phyloP scores from a whole-genome alignment of 768 basidiomycete genomes.

The Lentinula edodes region DNA sequence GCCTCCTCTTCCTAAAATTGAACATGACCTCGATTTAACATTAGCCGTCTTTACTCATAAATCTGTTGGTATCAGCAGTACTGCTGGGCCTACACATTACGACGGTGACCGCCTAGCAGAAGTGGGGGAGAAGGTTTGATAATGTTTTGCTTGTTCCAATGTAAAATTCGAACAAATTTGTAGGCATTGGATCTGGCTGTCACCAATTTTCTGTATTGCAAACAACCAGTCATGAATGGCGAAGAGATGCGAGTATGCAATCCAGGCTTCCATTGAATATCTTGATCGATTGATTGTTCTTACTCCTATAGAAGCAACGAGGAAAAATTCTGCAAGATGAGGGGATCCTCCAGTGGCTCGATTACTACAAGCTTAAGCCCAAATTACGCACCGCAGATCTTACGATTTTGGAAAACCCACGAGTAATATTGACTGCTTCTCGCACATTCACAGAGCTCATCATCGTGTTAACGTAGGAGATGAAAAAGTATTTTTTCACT shows the following conservation, averaged over 20 bases:
- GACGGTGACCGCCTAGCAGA: constrained; percentile 55
- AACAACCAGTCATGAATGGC: neutral
- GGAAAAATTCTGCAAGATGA: neutral
- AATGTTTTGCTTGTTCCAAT: neutral
- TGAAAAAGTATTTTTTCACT: constrained; percentile 28
- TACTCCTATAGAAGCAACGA: neutral
- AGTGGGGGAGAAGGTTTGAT: constrained; percentile 43
- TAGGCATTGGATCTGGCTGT: neutral
- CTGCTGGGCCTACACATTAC: constrained; percentile 36
- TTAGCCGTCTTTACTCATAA: constrained; percentile 56
- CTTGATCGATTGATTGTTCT: neutral
- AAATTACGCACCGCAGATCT: neutral
- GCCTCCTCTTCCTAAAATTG: constrained; percentile 51
- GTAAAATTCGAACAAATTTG: neutral
- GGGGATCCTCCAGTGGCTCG: neutral
- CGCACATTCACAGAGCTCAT: neutral
- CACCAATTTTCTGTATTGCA: neutral
- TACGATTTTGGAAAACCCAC: neutral
- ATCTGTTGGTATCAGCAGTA: constrained; percentile 24
- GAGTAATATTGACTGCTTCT: neutral
- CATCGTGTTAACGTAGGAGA: neutral
- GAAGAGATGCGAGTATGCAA: neutral
- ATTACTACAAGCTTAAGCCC: neutral
- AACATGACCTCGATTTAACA: constrained; percentile 45
- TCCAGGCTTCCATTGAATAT: too few species aligned